A percentile compares a stretch with the other conserved stretches of the same genome.
phyloP scores from a whole-genome alignment of 106 monocot species.

The Chionographis japonica region DNA sequence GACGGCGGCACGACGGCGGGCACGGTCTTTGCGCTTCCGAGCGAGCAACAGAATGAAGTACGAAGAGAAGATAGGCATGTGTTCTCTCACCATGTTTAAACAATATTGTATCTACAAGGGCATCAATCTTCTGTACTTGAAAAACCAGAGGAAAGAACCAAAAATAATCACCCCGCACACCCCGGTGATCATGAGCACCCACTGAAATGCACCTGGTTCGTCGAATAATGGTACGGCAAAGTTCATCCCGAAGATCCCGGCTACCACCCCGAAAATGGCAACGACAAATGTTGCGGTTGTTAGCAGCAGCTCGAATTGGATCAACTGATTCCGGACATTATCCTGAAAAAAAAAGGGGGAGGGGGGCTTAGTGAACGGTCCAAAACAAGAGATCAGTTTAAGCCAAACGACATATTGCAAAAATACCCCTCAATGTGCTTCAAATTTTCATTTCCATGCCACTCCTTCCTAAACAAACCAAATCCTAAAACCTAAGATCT shows the following conservation, averaged over 20 bases:
- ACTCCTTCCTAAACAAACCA: too few relatives aligned
- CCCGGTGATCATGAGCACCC: conserved; percentile 70
- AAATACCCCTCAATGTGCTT: too few relatives aligned
- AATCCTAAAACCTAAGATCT: too few relatives aligned
- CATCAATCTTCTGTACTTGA: conserved; percentile 76
- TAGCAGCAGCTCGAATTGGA: conserved; percentile 81
- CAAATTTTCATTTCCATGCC: too few relatives aligned
- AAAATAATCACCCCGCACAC: conserved; percentile 61
- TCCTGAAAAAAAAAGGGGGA: conserved; percentile 32
- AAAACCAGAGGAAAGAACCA: conserved; percentile 72
- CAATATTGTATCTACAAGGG: conserved; percentile 36
- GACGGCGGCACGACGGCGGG: too few relatives aligned
- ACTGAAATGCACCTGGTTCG: conserved; percentile 49
- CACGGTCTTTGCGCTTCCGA: too few relatives aligned
- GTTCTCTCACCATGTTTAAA: too few relatives aligned
- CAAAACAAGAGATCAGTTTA: too few relatives aligned
- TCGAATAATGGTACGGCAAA: conserved; percentile 69
- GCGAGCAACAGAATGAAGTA: too few relatives aligned
- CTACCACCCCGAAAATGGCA: conserved; percentile 73
- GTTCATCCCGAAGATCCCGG: conserved; percentile 87
- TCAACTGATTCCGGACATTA: conserved; percentile 85
- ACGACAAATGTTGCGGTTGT: conserved; percentile 81
- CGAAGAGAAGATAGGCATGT: too few relatives aligned
- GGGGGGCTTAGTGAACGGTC: too few relatives aligned
- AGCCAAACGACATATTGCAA: too few relatives aligned